A percentile compares a stretch with the other conserved stretches of the same genome.
Conservation (phyloP, 2,329 filamentous ascomycete genomes). For the Microdochium nivale region DNA sequence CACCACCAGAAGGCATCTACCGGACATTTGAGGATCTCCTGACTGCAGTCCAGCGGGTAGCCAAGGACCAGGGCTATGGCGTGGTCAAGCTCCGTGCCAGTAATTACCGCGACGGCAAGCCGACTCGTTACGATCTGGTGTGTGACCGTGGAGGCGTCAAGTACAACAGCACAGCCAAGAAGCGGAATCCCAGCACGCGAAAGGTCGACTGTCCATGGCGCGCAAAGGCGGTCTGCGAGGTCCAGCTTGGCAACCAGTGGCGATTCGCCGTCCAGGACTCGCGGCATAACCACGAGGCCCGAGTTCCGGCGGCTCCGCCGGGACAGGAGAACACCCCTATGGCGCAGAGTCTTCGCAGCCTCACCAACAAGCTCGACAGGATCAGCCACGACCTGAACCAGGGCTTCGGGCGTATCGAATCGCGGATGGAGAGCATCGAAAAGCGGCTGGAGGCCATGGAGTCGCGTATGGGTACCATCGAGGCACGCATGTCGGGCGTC, state of each 20-base stretch:
- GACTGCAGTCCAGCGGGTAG: constrained; percentile 46
- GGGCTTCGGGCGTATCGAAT: constrained; percentile 41
- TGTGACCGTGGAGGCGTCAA: constrained; percentile 57
- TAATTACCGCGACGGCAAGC: constrained; percentile 55
- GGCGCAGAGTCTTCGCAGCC: constrained; percentile 46
- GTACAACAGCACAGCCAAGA: constrained; percentile 57
- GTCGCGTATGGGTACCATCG: constrained; percentile 23
- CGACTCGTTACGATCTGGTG: constrained; percentile 53
- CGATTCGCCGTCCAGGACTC: constrained; percentile 52
- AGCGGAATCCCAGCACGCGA: constrained; percentile 53
- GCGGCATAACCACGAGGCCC: constrained; percentile 54
- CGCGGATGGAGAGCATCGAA: constrained; percentile 40
- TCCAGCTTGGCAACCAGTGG: constrained; percentile 54
- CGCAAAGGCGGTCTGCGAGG: constrained; percentile 55
- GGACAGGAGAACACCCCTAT: constrained; percentile 50
- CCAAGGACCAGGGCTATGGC: constrained; percentile 54
- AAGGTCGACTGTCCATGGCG: constrained; percentile 57
- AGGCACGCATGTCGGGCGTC: constrained; percentile 27
- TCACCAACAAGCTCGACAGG: constrained; percentile 52
- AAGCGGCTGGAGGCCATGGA: constrained; percentile 49
- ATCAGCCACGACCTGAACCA: constrained; percentile 47
- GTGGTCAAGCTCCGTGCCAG: constrained; percentile 55
- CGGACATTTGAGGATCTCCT: constrained; percentile 51
- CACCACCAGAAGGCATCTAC: constrained; percentile 53
- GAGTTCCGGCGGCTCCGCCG: constrained; percentile 42